Evolutionary conservation across 2,329 filamentous ascomycete genomes (phyloP).

Genomic region (Trichoderma koningii): DNA sequence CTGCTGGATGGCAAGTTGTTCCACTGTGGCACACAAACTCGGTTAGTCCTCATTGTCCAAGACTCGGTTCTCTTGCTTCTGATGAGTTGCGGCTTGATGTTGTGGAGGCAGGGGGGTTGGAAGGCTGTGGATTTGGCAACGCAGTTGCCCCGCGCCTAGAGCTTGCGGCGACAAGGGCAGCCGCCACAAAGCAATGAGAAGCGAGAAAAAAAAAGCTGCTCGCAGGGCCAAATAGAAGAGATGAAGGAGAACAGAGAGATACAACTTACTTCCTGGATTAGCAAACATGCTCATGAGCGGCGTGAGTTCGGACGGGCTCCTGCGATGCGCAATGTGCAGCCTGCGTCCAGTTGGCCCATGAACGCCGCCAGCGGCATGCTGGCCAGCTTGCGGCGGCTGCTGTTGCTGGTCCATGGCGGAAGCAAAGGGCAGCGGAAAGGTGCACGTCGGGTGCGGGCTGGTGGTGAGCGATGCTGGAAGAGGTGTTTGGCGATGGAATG

Average conservation of each 20-base stretch:
- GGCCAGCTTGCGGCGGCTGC: slow-evolving; percentile 50
- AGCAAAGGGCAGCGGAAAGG: slow-evolving; percentile 47
- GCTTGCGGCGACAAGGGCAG: slow-evolving; percentile 10
- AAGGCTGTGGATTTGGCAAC: slow-evolving; percentile 7
- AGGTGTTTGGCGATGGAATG: slow-evolving; percentile 23
- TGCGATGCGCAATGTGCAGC: slow-evolving; percentile 94
- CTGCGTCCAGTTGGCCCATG: slow-evolving; percentile 80
- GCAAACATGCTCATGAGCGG: slow-evolving; percentile 93
- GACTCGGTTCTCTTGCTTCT: neutral
- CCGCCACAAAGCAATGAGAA: neutral
- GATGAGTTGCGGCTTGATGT: neutral
- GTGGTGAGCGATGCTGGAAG: slow-evolving; percentile 29
- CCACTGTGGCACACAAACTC: slow-evolving; percentile 61
- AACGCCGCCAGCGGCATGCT: slow-evolving; percentile 57
- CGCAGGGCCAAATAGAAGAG: neutral
- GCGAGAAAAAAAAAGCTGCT: neutral
- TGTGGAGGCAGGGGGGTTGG: slow-evolving; percentile 5
- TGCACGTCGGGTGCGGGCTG: slow-evolving; percentile 49
- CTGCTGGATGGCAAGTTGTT: slow-evolving; percentile 96
- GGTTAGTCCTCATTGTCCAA: slow-evolving; percentile 30
- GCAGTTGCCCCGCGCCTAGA: slow-evolving; percentile 22
- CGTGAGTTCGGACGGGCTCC: slow-evolving; percentile 95
- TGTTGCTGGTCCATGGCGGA: slow-evolving; percentile 64
- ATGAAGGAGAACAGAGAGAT: neutral
- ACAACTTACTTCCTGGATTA: slow-evolving; percentile 63